Evolutionary conservation across 169 alveolate genomes (phyloP).

Genomic region (Plasmodium yoelii): DNA sequence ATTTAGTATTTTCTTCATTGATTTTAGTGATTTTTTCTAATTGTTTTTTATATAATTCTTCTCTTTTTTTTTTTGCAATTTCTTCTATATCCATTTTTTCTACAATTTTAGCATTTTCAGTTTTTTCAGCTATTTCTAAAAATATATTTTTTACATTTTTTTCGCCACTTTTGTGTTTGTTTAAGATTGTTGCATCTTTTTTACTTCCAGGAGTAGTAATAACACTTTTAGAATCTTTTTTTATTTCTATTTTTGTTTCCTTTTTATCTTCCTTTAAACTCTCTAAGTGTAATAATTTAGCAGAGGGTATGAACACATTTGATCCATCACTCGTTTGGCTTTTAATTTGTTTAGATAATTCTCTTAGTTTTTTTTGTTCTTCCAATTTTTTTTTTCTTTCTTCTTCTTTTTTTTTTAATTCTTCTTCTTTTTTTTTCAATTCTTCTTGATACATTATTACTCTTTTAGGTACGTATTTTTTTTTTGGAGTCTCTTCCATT

Average conservation of each 20-base stretch:
- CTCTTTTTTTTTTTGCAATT: constrained; percentile 45
- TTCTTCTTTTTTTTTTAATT: constrained; percentile 2
- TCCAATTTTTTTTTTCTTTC: constrained; percentile 23
- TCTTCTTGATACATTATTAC: constrained; percentile 51
- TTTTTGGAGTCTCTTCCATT: constrained; percentile 13
- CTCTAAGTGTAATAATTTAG: constrained; percentile 49
- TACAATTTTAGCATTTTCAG: constrained; percentile 75
- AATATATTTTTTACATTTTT: constrained; percentile 28
- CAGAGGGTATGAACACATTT: constrained; percentile 65
- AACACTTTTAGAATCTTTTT: not conserved
- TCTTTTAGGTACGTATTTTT: constrained; percentile 46
- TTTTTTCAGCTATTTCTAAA: constrained; percentile 71
- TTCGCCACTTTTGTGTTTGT: constrained; percentile 1
- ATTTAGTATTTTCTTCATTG: constrained; percentile 70
- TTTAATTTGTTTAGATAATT: constrained; percentile 28
- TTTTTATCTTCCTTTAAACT: constrained; percentile 15
- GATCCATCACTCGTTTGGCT: constrained; percentile 40
- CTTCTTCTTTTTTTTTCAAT: constrained; percentile 41
- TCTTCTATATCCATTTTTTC: constrained; percentile 73
- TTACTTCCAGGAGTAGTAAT: not conserved
- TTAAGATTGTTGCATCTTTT: constrained; percentile 2
- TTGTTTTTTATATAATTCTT: constrained; percentile 60
- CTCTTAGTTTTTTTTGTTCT: constrained; percentile 44
- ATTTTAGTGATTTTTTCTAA: constrained; percentile 52
- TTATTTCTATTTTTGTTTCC: not conserved